A percentile compares a stretch with the other conserved stretches of the same genome.
These are phyloP conservation scores for Prosopis cineraria DNA, from an alignment of 306 rosid species.

Conservation along the genomic window DNA sequence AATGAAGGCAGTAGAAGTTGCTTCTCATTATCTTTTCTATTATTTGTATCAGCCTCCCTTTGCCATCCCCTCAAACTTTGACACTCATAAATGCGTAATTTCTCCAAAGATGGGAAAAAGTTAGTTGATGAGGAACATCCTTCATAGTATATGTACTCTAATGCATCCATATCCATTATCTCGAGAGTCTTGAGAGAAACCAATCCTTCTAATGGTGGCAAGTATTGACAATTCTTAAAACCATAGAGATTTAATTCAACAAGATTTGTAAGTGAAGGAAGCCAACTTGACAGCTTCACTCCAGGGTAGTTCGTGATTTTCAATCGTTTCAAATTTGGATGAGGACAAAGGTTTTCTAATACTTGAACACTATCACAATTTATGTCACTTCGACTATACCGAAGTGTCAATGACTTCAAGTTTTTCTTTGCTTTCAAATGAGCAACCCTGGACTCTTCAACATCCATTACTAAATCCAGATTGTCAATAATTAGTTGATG, in stretches of 20 bases:
- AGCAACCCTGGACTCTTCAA: neutral
- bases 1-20: neutral
- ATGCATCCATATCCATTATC: fast-evolving
- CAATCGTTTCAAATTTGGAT: neutral
- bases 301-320: neutral
- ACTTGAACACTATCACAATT: neutral
- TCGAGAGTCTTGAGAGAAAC: neutral
- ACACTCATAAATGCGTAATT: fast-evolving
- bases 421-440: neutral
- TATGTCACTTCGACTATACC: no score
- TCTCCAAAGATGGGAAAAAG: neutral
- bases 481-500: neutral
- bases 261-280: neutral
- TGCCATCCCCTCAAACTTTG: slow-evolving; percentile 23
- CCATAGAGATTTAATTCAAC: fast-evolving
- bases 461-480: neutral
- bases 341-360: neutral
- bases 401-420: neutral
- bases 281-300: neutral
- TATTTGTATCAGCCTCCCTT: neutral
- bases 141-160: neutral
- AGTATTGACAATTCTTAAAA: neutral
- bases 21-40: neutral
- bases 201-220: neutral
- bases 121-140: neutral